These are phyloP conservation scores for Rhodosporidiobolus sp. DNA, from an alignment of 768 basidiomycete species.

Conservation along the genomic window DNA sequence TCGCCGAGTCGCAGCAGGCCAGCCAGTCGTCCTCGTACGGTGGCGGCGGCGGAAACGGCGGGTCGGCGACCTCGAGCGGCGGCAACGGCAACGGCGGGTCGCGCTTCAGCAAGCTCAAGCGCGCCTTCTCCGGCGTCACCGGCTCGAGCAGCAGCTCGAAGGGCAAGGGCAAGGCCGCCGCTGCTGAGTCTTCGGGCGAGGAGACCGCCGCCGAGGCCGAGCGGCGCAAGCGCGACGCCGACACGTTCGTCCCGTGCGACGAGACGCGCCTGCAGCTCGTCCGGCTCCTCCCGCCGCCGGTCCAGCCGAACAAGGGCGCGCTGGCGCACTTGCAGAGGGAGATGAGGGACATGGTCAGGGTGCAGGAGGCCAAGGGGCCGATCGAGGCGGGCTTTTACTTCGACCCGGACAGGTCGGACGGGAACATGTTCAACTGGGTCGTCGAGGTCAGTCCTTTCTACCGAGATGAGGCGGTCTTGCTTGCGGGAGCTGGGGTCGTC, in stretches of 20 bases:
- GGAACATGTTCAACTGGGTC: conserved; percentile 54
- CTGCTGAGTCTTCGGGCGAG: no score
- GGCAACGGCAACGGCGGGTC: conserved; percentile 5
- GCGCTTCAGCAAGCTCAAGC: neutral
- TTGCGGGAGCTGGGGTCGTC: no score
- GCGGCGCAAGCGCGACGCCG: conserved; percentile 49
- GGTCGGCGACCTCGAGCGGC: neutral
- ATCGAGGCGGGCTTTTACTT: conserved; percentile 69
- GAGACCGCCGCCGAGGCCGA: conserved; percentile 52
- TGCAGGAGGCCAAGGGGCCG: conserved; percentile 57
- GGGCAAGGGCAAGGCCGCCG: conserved; percentile 51
- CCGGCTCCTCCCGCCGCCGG: conserved; percentile 62
- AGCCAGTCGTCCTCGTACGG: neutral
- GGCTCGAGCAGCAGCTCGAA: conserved; percentile 40
- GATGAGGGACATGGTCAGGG: conserved; percentile 61
- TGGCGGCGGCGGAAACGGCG: neutral
- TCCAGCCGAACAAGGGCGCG: conserved; percentile 58
- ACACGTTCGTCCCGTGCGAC: conserved; percentile 53
- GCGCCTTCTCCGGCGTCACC: neutral
- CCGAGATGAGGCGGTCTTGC: no score
- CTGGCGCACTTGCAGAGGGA: conserved; percentile 63
- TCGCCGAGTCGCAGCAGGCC: neutral
- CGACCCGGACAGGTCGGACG: conserved; percentile 50
- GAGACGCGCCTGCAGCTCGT: conserved; percentile 48
- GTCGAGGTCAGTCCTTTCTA: conserved; percentile 46